Evolutionary conservation across 208 protist species (phyloP), one percentile per base, ranked within the genome.

Genomic region (Leishmania major): DNA sequence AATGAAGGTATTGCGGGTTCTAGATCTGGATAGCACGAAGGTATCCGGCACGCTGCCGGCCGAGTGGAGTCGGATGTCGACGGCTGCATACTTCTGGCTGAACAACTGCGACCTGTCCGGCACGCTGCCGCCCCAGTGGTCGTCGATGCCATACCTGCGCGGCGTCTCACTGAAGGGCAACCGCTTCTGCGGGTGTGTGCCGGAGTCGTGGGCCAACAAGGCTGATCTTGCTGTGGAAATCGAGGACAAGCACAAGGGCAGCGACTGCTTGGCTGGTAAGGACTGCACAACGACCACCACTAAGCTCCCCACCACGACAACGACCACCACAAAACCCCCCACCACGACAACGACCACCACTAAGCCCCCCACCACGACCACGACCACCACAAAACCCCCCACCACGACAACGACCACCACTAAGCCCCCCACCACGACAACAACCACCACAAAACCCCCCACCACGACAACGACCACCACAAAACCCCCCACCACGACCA

Each of bases 101-200:
- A n/a, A 45, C 1, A 49, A 45, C 47, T 67, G 55, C 22, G 31
- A 51, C 17, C 19, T 77, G n/a, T 67, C 4, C 28, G 74, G 74
- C 10, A 15, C 0, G 6, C 74, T 77, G 0, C 74, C 74, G 7
- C 7, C 74, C 17, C 1, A 15, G 53, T 77, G 74, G 74, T 35
- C 74, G 1, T 1, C 40, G 40, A 43, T 28, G 22, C 17, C 53
- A 77, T 77, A n/a, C 31, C 28, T 1, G 10, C 0, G 4, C 49
- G 66, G 55, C 2, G 31, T 1, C 11, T 45, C 4, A 4, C 19
- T 77, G 53, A 77, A 1, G 0, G 57, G 35, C 37, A 77, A 59
- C 55, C 3, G 0, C 2, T 59, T 77, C 31, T 77, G 74, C 40
- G 74, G 74, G 22, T 77, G 74, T 59, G 74, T 77, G 74, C 74